Evolutionary conservation across 495 filamentous ascomycete genomes (phyloP), one percentile per base, ranked within the genome.

Genomic region (Letharia columbiana): DNA sequence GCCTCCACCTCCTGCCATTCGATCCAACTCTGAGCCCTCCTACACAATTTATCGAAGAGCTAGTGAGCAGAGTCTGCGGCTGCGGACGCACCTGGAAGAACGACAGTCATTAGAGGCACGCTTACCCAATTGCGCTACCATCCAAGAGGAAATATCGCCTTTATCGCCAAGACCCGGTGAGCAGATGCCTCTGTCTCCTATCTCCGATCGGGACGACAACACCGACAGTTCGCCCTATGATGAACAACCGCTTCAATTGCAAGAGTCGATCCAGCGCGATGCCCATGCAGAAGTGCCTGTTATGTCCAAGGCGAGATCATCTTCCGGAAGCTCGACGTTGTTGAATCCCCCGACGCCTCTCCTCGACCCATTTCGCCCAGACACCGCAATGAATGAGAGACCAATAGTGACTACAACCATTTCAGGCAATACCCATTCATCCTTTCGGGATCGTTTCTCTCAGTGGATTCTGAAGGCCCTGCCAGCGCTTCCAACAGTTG

Each of bases 31-130:
- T 3, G 66, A 72, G 39, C 71, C 66, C 9, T 17, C 61, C 7
- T 67, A 62, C 61, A 67, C 64, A 6, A 68, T 72, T 11, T 64
- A 71, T 49, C 69, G 71, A 39, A 64, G 64, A 60, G 71, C 71
- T 13, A 71, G 71, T 54, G 71, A 72, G 33, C 71, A 72, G 47
- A 71, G 62, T 40, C 65, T 71, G 35, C 64, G 71, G 23, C 59
- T 72, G 58, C 66, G 67, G 23, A 69, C 67, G 13, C 71, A 72
- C 44, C 61, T 72, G 13, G 70, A 72, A 58, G 71, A 72, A 52
- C 64, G 71, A 40, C 54, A 67, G 50, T 65, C 63, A 20, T 42
- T 69, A 33, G 69, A 72, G 18, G 65, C 50, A n/a, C 66, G 64
- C 62, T 64, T 70, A 6, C 69, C 69, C 8, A 69, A 72, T 13